These are phyloP conservation scores for Scytalidium sp. DNA, from an alignment of 2,329 filamentous ascomycete genomes.

Conservation along the genomic window DNA sequence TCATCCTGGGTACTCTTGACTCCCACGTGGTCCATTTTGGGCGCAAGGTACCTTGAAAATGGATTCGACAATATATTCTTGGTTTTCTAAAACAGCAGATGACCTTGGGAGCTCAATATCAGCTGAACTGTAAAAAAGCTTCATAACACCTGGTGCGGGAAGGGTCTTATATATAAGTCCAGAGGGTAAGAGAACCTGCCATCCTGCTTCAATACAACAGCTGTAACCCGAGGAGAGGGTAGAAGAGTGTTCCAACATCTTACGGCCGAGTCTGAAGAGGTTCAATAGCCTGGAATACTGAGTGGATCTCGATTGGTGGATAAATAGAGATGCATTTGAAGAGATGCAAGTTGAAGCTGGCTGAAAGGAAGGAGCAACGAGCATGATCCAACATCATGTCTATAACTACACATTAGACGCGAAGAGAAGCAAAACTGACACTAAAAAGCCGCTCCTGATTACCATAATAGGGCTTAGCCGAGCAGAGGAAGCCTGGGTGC, in stretches of 20 bases:
- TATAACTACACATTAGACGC: not conserved
- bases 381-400: not conserved
- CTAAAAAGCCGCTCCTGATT: too few relatives aligned
- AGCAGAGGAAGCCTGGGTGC: too few relatives aligned
- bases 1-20: constrained; percentile 22
- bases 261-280: not conserved
- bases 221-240: not conserved
- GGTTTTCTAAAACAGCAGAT: not conserved
- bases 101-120: not conserved
- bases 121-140: not conserved
- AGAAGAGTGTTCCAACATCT: not conserved
- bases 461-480: too few relatives aligned
- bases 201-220: not conserved
- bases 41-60: too few relatives aligned
- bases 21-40: not conserved
- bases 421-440: too few relatives aligned
- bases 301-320: not conserved
- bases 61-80: too few relatives aligned
- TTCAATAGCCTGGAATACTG: not conserved
- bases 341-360: not conserved
- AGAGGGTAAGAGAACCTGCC: not conserved
- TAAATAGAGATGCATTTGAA: not conserved
- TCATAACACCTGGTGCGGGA: not conserved
- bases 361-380: not conserved
- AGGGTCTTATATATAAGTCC: not conserved